These are phyloP conservation scores for Aspergillus texensis DNA, from an alignment of 2,329 filamentous ascomycete species.

Conservation along the genomic window DNA sequence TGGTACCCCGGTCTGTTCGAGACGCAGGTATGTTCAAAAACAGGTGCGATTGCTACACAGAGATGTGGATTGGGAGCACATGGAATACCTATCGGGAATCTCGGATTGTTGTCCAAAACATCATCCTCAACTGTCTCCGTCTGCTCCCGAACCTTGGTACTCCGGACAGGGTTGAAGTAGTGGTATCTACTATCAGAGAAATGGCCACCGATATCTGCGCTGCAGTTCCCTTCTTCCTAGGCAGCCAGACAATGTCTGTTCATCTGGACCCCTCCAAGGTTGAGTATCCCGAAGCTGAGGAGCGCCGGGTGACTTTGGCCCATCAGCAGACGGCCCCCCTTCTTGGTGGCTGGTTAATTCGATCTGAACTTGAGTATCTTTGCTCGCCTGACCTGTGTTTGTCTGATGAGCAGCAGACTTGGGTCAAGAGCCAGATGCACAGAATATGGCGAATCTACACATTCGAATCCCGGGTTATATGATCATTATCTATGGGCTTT, in stretches of 20 bases:
- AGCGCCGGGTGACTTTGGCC: conserved; percentile 17
- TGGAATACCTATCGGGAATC: conserved; percentile 36
- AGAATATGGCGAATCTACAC: conserved; percentile 30
- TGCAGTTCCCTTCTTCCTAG: conserved; percentile 31
- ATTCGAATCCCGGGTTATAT: conserved; percentile 1
- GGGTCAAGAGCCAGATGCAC: conserved; percentile 27
- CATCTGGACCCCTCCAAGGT: conserved; percentile 24
- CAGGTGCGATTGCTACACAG: conserved; percentile 34
- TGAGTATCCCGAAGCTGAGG: conserved; percentile 28
- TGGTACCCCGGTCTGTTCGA: conserved; percentile 30
- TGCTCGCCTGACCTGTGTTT: conserved; percentile 22
- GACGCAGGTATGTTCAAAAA: conserved; percentile 27
- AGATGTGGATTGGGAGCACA: conserved; percentile 32
- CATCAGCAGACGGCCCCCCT: conserved; percentile 29
- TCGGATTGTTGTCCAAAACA: conserved; percentile 29
- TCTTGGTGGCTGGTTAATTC: conserved; percentile 30
- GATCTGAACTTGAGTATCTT: conserved; percentile 24
- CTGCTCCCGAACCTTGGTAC: conserved; percentile 15
- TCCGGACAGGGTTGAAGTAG: conserved; percentile 7
- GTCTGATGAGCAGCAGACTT: conserved; percentile 21
- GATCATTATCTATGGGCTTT: neutral
- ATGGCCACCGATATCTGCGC: conserved; percentile 32
- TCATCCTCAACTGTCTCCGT: conserved; percentile 30
- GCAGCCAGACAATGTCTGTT: conserved; percentile 26
- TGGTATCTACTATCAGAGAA: conserved; percentile 13